Percentiles rank a stretch among this genome's conserved stretches.
These are phyloP conservation scores for Rhododendron mucronatum DNA, from an alignment of 148 eudicot species.

Conservation along the genomic window DNA sequence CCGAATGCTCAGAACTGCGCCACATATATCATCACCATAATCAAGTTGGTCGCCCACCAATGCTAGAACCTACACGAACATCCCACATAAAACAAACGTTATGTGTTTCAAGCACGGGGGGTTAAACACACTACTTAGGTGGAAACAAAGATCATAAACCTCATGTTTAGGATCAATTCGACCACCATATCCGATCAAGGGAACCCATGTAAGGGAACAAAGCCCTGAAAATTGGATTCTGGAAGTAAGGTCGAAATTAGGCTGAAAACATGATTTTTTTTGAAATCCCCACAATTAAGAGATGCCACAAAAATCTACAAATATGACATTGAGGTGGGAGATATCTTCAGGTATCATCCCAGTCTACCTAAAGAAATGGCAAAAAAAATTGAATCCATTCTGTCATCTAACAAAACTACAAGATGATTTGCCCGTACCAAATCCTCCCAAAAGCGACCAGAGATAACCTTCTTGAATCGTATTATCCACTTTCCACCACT, in stretches of 20 bases:
- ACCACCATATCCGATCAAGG: not conserved
- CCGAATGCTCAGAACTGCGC: conserved; percentile 82
- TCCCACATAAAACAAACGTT: not conserved
- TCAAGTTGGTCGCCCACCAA: conserved; percentile 90
- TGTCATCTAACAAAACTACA: not conserved
- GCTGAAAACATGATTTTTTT: not conserved
- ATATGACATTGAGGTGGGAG: not conserved
- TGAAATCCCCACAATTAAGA: not conserved
- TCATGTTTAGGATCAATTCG: not conserved
- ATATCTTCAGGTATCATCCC: not conserved
- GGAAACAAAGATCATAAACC: not conserved
- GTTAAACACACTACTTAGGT: not conserved
- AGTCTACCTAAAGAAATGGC: not conserved
- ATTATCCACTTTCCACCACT: conserved; percentile 98
- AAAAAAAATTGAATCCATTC: not conserved
- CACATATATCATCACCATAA: conserved; percentile 79
- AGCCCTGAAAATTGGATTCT: not conserved
- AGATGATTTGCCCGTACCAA: conserved; percentile 40
- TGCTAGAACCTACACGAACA: conserved; percentile 60
- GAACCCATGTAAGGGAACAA: not conserved
- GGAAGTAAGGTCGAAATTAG: not conserved
- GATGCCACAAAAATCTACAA: not conserved
- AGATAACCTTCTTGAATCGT: conserved; percentile 81
- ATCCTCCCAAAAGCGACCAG: conserved; percentile 98
- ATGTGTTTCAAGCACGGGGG: not conserved